A percentile compares a stretch with the other conserved stretches of the same genome.
Conservation (phyloP, 2,329 filamentous ascomycete genomes). For the Apiospora marii region DNA sequence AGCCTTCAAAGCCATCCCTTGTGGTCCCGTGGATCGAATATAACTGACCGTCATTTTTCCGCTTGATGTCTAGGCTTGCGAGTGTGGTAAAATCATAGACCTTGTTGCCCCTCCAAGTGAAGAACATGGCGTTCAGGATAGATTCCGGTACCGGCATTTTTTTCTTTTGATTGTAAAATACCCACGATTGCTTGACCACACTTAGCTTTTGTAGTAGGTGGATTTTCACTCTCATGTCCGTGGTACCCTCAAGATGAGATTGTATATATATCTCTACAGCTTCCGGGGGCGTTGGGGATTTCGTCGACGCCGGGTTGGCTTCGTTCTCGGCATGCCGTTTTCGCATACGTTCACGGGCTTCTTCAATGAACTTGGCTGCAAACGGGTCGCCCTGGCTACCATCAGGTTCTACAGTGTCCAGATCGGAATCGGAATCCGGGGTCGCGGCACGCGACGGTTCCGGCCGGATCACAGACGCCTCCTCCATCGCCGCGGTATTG, state of each 20-base stretch:
- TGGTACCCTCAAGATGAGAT: constrained; percentile 69
- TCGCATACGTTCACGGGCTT: constrained; percentile 47
- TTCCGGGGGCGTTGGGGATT: constrained; percentile 16
- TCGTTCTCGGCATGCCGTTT: constrained; percentile 36
- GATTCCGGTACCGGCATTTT: constrained; percentile 46
- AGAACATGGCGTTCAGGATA: constrained; percentile 65
- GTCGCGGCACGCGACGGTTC: not conserved
- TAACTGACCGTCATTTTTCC: constrained; percentile 53
- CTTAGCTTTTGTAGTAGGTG: constrained; percentile 73
- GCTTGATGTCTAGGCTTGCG: constrained; percentile 68
- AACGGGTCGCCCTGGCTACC: constrained; percentile 49
- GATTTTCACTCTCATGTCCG: constrained; percentile 68
- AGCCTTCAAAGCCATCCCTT: constrained; percentile 56
- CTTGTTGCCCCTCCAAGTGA: constrained; percentile 79
- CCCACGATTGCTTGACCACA: constrained; percentile 75
- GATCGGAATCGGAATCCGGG: not conserved
- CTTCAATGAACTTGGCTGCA: constrained; percentile 54
- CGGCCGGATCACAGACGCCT: not conserved
- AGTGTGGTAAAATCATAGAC: constrained; percentile 82
- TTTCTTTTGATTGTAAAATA: constrained; percentile 64
- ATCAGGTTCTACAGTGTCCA: not conserved
- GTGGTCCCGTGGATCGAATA: constrained; percentile 42
- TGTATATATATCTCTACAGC: constrained; percentile 68
- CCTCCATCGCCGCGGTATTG: constrained; percentile 15
- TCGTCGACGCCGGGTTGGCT: constrained; percentile 27